A percentile compares a stretch with the other conserved stretches of the same genome.
Conservation (phyloP, 1,139 yeast species). For the Taphrina pruni region DNA sequence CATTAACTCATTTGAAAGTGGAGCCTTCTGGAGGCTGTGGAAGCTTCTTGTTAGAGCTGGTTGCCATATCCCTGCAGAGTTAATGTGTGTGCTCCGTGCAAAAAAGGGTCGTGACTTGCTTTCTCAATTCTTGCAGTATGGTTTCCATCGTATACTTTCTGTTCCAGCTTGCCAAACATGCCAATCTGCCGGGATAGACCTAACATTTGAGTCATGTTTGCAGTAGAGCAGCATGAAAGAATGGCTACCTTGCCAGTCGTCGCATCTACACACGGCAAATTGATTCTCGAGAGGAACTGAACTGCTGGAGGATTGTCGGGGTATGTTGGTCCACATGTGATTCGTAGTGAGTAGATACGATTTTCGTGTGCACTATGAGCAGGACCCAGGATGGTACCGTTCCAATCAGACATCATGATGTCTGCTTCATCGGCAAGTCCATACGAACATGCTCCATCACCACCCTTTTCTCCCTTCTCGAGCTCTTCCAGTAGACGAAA, state of each 20-base stretch:
- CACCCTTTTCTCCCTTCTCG: constrained; percentile 98
- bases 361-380: constrained; percentile 87
- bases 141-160: constrained; percentile 90
- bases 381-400: constrained; percentile 95
- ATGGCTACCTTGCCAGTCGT: constrained; percentile 59
- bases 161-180: constrained; percentile 82
- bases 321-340: constrained; percentile 81
- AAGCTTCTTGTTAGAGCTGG: constrained; percentile 78
- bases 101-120: constrained; percentile 49
- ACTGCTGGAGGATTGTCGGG: constrained; percentile 90
- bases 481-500: constrained; percentile 50
- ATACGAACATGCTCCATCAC: constrained; percentile 95
- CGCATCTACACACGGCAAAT: constrained; percentile 84
- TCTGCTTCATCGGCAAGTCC: constrained; percentile 89
- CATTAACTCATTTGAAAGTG: constrained; percentile 25
- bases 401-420: constrained; percentile 91
- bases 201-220: constrained; percentile 43
- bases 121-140: constrained; percentile 81
- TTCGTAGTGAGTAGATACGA: constrained; percentile 81
- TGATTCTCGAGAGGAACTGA: constrained; percentile 77
- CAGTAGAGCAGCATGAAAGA: background rate
- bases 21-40: constrained; percentile 89
- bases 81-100: background rate
- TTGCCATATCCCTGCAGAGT: constrained; percentile 71
- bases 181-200: constrained; percentile 67